Evolutionary conservation across 2,329 filamentous ascomycete genomes (phyloP), one percentile per base, ranked within the genome.

Genomic region (Penicillium sp.): DNA sequence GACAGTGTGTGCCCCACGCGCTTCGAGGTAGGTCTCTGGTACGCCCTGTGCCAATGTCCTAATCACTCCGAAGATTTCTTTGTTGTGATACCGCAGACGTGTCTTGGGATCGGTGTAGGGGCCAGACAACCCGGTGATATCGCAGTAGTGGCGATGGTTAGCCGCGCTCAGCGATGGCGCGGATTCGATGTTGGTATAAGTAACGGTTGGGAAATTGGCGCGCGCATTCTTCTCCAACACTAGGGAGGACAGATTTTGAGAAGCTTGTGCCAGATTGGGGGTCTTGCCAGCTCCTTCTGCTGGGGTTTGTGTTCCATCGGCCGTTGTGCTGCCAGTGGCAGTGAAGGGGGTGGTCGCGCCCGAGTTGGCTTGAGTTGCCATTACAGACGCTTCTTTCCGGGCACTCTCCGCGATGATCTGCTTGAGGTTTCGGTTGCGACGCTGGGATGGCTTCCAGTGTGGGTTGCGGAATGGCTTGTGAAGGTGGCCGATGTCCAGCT

Each of bases 391-490:
- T 79, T 98, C 93, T 71, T 90, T 91, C 66, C 91, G 89, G 22
- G 90, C 86, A 13, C 90, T 90, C 69, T 99, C 95, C 58, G 91
- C 90, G 59, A 99, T 83, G 61, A 99, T 95, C 68, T 96, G 91
- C 77, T 98, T 98, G 77, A 98, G 88, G 76, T 96, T 98, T 82
- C 99, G 99, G 85, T 99, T 99, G 76, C 95, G 91, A 51, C 95
- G 92, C 75, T 93, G 89, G 64, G 93, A 91, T 16, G 95, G 91
- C 71, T 90, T 92, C 95, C 95, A 99, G 73, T 86, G 80, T 3
- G 89, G 82, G 72, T 92, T 96, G 75, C 93, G 93, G 82, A 97
- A 99, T 69, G 87, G 89, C 78, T 96, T 96, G 68, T 87, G 87
- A 71, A 90, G 86, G 58, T 87, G 85, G 74, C 95, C 89, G 69